Evolutionary conservation across 768 basidiomycete genomes (phyloP), one percentile per base, ranked within the genome.

Genomic region (Arthromyces matolae): DNA sequence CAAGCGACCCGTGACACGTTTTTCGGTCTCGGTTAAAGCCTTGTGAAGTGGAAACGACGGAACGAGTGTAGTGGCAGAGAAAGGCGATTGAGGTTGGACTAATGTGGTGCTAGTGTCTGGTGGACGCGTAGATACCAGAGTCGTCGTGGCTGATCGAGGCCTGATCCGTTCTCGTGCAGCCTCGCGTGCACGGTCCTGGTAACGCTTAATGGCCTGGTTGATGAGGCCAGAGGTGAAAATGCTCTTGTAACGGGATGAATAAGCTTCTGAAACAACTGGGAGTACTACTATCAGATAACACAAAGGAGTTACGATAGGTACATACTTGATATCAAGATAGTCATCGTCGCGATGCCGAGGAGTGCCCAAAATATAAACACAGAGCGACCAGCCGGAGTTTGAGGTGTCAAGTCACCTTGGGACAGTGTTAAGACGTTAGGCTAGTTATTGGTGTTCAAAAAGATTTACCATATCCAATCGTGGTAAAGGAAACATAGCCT

Each of bases 311-410:
- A 27, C 18, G 31, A 38, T 28, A 22, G 6, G 8, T 18, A 64
- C 77, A 7, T 34, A 86, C 86, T 77, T 6, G 87, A 84, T 49
- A 89, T 73, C 12, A 89, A 69, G 22, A 86, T 79, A 0, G 89
- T 87, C 80, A 90, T 79, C 1, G 85, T 80, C 1, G 74, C 86
- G 12, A 89, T 83, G 13, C 87, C 89, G 6, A 89, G 64, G 28
- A 91, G 63, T 0, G 88, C 84, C 89, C 89, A 90, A 3, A 80
- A 78, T 32, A 89, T 75, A 60, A 91, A 91, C 27, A 91, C 73
- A 12, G 84, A 79, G 19, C 86, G 79, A 9, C 89, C 89, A 3
- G 84, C 79, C 9, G 83, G 78, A 0, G 84, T 81, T 41, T 61
- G 59, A 0, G 86, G 88, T 0, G 77, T 53, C 12, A 73, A 67